Evolutionary conservation across 78 protist species (phyloP), one percentile per base, ranked within the genome.

Genomic region (Dictyostelium discoideum): DNA sequence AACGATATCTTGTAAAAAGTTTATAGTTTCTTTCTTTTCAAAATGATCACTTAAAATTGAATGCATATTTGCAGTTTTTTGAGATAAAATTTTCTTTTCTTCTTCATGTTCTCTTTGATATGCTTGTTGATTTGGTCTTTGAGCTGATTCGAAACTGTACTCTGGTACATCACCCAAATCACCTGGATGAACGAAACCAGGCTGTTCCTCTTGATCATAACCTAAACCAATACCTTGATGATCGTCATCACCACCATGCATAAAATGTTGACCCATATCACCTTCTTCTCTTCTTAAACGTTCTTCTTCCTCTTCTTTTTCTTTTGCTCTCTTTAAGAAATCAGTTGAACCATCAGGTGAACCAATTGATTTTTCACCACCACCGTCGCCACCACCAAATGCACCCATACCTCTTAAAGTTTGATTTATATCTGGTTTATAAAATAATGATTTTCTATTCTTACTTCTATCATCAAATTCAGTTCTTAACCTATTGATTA

Each of bases 11-110:
- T 26, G 42, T 74, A 44, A 29, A 44, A 48, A 74, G 40, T 37
- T 13, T 37, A 74, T 74, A 26, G 78, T 20, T 5, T 26, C 14
- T 13, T 18, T 57, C 13, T 9, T 16, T 22, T 48, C 29, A 65
- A 85, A 93, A 37, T 86, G 29, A 4, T 63, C 80, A 67, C 63
- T 44, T 78, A 93, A 85, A 20, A 84, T 65, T 26, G 18, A 60
- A 78, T 93, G 96, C 84, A 85, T 85, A 16, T 67, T 78, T 40
- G 79, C 72, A 22, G 96, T 85, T 37, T 88, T 78, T 10, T 42
- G 73, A 14, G 96, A 67, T 92, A 92, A 85, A 3, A 82, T 26
- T 32, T 48, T 84, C 22, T 63, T 79, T 44, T 50, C 87, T 20
- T 10, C 20, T 54, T 46, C 74, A n/a, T 29, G 79, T 65, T 83